Evolutionary conservation across 352 stramenopile genomes (phyloP).

Genomic region (Phytophthora litchii): DNA sequence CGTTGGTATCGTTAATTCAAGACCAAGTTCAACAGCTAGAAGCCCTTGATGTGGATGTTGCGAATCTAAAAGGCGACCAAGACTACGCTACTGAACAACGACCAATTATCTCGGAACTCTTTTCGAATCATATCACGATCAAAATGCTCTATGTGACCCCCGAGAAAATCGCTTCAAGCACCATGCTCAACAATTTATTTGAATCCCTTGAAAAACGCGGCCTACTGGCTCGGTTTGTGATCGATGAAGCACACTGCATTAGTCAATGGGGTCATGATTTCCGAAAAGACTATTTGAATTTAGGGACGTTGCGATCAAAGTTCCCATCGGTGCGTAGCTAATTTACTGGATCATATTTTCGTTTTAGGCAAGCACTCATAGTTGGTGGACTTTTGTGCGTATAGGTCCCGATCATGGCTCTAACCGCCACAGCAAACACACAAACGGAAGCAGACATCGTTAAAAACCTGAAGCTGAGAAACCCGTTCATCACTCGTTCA

Average conservation of each 20-base stretch:
- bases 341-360: not conserved
- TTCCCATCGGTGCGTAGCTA: constrained; percentile 89
- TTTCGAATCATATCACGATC: constrained; percentile 84
- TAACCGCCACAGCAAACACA: constrained; percentile 87
- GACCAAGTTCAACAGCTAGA: constrained; percentile 98
- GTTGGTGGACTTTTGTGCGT: not conserved
- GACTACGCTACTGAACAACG: constrained; percentile 86
- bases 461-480: constrained; percentile 70
- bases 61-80: constrained; percentile 86
- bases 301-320: constrained; percentile 91
- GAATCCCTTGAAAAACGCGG: constrained; percentile 75
- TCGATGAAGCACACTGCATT: constrained; percentile 98
- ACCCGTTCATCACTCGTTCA: constrained; percentile 81
- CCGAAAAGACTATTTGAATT: constrained; percentile 97
- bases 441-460: constrained; percentile 88
- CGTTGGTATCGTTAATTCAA: constrained; percentile 98
- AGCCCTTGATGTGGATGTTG: constrained; percentile 91
- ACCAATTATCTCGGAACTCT: constrained; percentile 89
- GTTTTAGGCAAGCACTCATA: not conserved
- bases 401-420: constrained; percentile 87
- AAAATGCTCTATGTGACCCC: constrained; percentile 99
- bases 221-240: constrained; percentile 96
- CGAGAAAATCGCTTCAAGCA: constrained; percentile 95
- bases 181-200: constrained; percentile 88
- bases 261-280: constrained; percentile 99